Base-by-base conservation (phyloP, 2,329 filamentous ascomycete genomes). In the Tolypocladium endophyticum region DNA sequence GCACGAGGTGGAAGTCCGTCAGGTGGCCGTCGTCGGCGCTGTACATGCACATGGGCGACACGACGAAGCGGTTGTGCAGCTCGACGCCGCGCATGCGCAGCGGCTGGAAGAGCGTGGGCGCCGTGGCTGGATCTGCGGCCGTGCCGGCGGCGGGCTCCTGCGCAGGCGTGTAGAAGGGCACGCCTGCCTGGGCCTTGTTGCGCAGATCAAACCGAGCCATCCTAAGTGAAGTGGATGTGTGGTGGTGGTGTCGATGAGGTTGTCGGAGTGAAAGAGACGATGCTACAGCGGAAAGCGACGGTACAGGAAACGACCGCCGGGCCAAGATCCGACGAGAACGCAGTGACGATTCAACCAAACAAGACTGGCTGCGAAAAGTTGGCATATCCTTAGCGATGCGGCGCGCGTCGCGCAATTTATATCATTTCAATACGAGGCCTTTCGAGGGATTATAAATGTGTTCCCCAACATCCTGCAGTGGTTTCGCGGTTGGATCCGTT, bases 1-100 rank as follows among this genome's bases (percentile, higher is more conserved):
- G 92, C 20, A 91, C 86, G 56, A 93, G 77, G 72, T 96, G 91
- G 82, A 86, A 96, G 70, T 88, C 81, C 1, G 88, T 92, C 64
- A 87, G 77, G 72, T 93, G 88, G 45, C 92, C 82, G 63, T 83
- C 73, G 55, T 78, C 68, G 62, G 81, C 78, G 33, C 78, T 81
- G 73, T 84, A 85, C 65, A 77, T 81, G 72, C 84, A 87, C 82
- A 87, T 86, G 60, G 84, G 84, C 58, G 80, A 78, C 56, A 84
- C 81, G 57, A 75, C 78, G 67, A 86, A 77, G 60, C 84, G 81
- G 73, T 86, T 86, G 61, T 76, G 73, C 30, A 86, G 73, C 45
- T 75, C 77, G 59, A 84, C 66, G 61, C 74, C 76, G 59, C 83
- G 80, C 65, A 84, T 81, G 60, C 71, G 76, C 62, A 86, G 72